Evolutionary conservation across 2,329 filamentous ascomycete species (phyloP).

Genomic region (Colletotrichum chrysophilum): DNA sequence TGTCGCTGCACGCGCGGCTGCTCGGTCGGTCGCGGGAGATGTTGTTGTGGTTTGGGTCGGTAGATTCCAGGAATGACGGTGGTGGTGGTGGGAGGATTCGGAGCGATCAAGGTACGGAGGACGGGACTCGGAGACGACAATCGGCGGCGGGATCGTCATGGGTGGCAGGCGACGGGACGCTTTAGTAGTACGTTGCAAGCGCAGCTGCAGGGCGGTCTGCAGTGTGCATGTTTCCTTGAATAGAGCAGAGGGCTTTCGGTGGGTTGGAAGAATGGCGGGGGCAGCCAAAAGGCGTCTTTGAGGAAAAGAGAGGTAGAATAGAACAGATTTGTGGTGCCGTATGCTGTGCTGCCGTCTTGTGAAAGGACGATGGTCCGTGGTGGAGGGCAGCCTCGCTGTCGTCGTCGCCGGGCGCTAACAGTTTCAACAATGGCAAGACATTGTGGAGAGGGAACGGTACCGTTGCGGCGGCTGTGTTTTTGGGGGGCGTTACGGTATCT

Average conservation of each 20-base stretch:
- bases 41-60: neutral
- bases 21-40: neutral
- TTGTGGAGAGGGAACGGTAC: slow-evolving; percentile 19
- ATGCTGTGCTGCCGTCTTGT: neutral
- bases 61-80: neutral
- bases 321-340: neutral
- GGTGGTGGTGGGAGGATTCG: neutral
- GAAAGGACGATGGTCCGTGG: slow-evolving; percentile 18
- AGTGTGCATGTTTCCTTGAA: slow-evolving; percentile 8
- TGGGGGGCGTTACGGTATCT: slow-evolving; percentile 2
- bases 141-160: slow-evolving; percentile 18
- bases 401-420: slow-evolving; percentile 8
- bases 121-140: slow-evolving; percentile 7
- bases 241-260: neutral
- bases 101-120: slow-evolving; percentile 9
- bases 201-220: slow-evolving; percentile 2
- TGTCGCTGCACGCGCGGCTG: slow-evolving; percentile 7
- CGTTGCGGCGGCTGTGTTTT: slow-evolving; percentile 14
- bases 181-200: slow-evolving; percentile 2
- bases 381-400: slow-evolving; percentile 7
- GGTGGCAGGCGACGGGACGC: slow-evolving; percentile 12
- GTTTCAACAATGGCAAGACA: slow-evolving; percentile 19
- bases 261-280: neutral
- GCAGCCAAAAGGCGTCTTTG: slow-evolving; percentile 10
- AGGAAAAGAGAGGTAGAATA: neutral